Evolutionary conservation across 2,329 filamentous ascomycete species (phyloP).

Genomic region (Claviceps sp.): DNA sequence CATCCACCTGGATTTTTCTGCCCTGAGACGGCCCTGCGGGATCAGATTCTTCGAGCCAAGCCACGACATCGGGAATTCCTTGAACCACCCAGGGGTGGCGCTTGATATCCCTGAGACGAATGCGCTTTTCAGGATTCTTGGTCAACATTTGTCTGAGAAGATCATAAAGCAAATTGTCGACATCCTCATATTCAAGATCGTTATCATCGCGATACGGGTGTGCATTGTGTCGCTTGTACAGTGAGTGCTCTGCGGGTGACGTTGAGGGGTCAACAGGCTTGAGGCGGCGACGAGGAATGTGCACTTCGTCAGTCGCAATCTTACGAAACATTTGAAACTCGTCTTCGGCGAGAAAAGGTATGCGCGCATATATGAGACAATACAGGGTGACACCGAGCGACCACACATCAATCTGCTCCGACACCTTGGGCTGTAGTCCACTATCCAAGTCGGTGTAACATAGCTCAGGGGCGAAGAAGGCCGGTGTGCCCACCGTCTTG

Average conservation of each 20-base stretch:
- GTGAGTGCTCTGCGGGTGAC: conserved; percentile 38
- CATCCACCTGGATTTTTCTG: conserved; percentile 82
- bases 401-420: conserved; percentile 93
- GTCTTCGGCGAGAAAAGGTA: conserved; percentile 85
- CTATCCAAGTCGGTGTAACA: conserved; percentile 72
- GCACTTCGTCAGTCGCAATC: conserved; percentile 86
- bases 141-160: conserved; percentile 66
- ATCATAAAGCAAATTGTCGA: conserved; percentile 69
- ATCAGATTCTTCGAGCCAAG: conserved; percentile 92
- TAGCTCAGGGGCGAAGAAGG: conserved; percentile 92
- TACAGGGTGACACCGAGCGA: conserved; percentile 92
- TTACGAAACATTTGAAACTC: conserved; percentile 85
- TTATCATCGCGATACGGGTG: conserved; percentile 63
- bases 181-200: conserved; percentile 71
- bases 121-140: conserved; percentile 82
- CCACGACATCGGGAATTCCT: conserved; percentile 58
- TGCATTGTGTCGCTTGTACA: conserved; percentile 44
- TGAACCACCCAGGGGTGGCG: conserved; percentile 82
- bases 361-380: conserved; percentile 84
- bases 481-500: conserved; percentile 93
- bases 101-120: conserved; percentile 84
- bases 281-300: conserved; percentile 73
- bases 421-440: conserved; percentile 63
- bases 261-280: conserved; percentile 55
- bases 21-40: conserved; percentile 65